Percentiles rank a stretch among this genome's conserved stretches.
These are phyloP conservation scores for Magnaporthiopsis incrustans DNA, from an alignment of 2,329 filamentous ascomycete genomes.

Conservation along the genomic window DNA sequence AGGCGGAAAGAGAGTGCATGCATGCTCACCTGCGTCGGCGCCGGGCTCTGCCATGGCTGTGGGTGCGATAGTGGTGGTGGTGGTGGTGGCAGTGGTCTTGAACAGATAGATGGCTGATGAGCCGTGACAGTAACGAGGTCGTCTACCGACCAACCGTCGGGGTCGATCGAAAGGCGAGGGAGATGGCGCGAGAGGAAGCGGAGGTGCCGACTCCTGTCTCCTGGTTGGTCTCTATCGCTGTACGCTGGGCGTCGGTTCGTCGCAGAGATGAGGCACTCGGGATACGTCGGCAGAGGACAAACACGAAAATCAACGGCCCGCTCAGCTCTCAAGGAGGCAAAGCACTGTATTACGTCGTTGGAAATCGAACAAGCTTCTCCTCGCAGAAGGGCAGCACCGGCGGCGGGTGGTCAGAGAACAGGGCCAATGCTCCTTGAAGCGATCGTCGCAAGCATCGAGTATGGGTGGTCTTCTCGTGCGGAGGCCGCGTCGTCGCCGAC, in stretches of 20 bases:
- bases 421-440: neutral
- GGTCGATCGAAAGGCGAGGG: neutral
- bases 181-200: neutral
- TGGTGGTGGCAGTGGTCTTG: too few species aligned
- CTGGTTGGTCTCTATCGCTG: neutral
- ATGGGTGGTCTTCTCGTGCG: neutral
- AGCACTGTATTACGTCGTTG: neutral
- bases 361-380: neutral
- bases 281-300: neutral
- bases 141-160: neutral
- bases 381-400: neutral
- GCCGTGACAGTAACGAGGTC: neutral
- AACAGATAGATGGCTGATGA: neutral
- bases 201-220: neutral
- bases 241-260: neutral
- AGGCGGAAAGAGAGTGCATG: neutral
- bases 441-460: neutral
- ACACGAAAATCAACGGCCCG: neutral
- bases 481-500: neutral
- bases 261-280: neutral
- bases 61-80: neutral
- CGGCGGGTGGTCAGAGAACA: neutral
- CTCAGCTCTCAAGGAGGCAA: neutral
- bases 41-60: constrained; percentile 5
- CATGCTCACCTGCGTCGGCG: constrained; percentile 5